Evolutionary conservation across 1,284 basidiomycete species (phyloP).

Genomic region (Ceratobasidium sp.): DNA sequence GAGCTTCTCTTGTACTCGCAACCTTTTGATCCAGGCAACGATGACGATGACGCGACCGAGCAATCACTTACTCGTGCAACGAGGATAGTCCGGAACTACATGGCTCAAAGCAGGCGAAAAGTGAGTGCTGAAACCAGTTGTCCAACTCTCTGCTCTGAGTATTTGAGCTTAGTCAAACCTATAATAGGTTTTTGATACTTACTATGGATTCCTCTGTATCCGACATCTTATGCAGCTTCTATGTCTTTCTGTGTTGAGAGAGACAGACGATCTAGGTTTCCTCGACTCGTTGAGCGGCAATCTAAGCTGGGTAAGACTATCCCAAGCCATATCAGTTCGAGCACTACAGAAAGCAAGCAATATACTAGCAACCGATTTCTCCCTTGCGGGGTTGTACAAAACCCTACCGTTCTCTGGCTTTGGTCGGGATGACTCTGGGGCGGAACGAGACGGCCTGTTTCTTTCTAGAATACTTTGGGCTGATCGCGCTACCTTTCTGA

Average conservation of each 20-base stretch:
- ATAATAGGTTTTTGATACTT: background rate
- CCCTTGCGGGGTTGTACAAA: too few species aligned
- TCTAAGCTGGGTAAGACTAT: background rate
- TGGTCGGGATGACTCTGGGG: background rate
- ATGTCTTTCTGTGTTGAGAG: background rate
- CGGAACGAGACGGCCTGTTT: too few species aligned
- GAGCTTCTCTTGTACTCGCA: background rate
- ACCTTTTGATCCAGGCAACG: background rate
- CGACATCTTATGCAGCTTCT: background rate
- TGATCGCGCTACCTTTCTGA: background rate
- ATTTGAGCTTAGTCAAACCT: background rate
- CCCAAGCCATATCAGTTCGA: background rate
- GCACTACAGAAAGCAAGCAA: background rate
- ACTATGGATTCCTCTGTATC: slow-evolving; percentile 7
- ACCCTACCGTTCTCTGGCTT: background rate
- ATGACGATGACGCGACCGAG: background rate
- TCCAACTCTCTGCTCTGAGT: background rate
- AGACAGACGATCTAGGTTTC: background rate
- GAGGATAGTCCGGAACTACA: background rate
- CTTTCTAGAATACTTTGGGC: background rate
- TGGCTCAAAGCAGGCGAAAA: background rate
- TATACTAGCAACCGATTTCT: too few species aligned
- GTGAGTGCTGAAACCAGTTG: background rate
- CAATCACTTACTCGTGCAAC: background rate
- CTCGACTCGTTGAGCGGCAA: background rate